Base-by-base conservation (phyloP, 257 asterid genomes). In the Penstemon eatonii region DNA sequence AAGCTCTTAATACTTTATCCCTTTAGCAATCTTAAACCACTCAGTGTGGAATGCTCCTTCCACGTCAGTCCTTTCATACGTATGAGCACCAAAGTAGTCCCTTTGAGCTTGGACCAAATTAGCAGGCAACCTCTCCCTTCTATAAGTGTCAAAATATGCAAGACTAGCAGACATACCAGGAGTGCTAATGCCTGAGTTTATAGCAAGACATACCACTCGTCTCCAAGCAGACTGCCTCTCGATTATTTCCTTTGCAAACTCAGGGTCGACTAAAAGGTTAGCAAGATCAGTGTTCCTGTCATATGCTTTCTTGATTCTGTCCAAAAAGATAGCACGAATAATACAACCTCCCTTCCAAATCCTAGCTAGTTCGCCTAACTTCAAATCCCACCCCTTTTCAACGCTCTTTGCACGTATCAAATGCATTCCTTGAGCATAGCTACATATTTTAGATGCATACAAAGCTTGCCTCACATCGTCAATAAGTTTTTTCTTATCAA, bases 261-360 rank as follows among this genome's bases (percentile, higher is more conserved):
- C 99, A 0, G 96, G 96, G 71, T 94, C 99, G 69, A 94, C 96
- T 3, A 94, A 80, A 2, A 91, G 92, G 85, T 81, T 94, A 18
- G 97, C 91, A 3, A 94, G 96, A 58, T 91, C 91, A 0, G 91
- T 43, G 4, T 94, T 91, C 62, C 99, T 83, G 60, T 94, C 99
- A 50, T 94, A 91, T 4, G 97, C 99, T 75, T 87, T 66, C 84
- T 91, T 94, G 75, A 94, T 94, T 45, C 99, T 88, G 62, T 94
- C 99, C 81, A 94, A 86, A 84, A 94, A 94, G 55, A 94, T 77
- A 7, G 99, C 99, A 38, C 99, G 96, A 37, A 94, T 94, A 46
- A 94, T 94, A 69, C 97, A 94, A 2, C 97, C 97, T 0, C 99
- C 97, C 66, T 94, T 94, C 99, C 99, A 94, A 13, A 94, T 94